Percentiles rank a stretch among this genome's conserved stretches.
Evolutionary conservation across 2,329 filamentous ascomycete genomes (phyloP).

Genomic region (Cucurbitaria berberidis): DNA sequence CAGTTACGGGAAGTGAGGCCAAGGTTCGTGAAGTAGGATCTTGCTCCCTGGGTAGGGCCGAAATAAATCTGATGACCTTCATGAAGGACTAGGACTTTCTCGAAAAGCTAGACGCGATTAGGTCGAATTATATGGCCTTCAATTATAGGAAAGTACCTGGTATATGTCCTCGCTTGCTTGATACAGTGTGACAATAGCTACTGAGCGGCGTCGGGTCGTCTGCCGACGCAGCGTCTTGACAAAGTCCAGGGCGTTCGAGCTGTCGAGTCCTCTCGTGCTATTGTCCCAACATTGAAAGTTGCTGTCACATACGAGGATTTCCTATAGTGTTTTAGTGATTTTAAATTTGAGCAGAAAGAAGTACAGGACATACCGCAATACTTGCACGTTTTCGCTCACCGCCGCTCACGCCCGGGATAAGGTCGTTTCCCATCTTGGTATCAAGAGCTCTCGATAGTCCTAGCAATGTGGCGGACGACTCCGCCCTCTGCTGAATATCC

Average conservation of each 20-base stretch:
- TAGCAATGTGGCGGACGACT: background rate
- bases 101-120: conserved; percentile 55
- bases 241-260: conserved; percentile 59
- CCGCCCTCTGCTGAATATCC: background rate
- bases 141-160: background rate
- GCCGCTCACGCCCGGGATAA: conserved; percentile 63
- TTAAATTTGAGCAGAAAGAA: conserved; percentile 5
- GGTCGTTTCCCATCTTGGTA: conserved; percentile 66
- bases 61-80: conserved; percentile 69
- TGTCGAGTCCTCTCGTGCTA: conserved; percentile 34
- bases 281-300: conserved; percentile 48
- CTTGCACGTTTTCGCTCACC: conserved; percentile 64
- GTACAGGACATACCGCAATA: conserved; percentile 56
- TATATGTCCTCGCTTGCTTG: conserved; percentile 34
- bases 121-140: background rate
- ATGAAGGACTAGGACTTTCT: conserved; percentile 74
- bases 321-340: background rate
- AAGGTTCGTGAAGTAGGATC: conserved; percentile 67
- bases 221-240: conserved; percentile 56
- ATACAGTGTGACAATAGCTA: conserved; percentile 62
- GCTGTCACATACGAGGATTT: conserved; percentile 48
- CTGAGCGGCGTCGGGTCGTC: conserved; percentile 55
- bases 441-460: conserved; percentile 33
- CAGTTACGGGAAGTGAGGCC: conserved; percentile 54
- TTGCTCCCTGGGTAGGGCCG: conserved; percentile 63